Percentiles rank a stretch among this genome's conserved stretches.
phyloP scores from a whole-genome alignment of 2,329 filamentous ascomycete species.

The Davidsoniella virescens region DNA sequence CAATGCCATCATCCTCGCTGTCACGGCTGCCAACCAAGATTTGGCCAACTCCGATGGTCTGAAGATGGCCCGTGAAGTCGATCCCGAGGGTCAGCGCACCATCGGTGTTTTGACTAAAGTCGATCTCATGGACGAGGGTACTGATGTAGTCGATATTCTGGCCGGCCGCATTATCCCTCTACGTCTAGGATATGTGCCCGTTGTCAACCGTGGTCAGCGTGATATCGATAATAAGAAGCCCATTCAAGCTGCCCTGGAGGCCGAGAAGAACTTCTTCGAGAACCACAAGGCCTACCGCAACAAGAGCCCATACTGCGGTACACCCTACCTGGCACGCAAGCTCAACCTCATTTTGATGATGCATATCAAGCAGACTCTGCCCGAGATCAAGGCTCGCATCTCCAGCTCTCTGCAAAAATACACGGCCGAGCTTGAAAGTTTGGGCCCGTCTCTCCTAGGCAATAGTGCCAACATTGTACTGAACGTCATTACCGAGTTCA shows the following conservation, averaged over 20 bases:
- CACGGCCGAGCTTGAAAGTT: constrained; percentile 56
- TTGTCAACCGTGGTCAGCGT: constrained; percentile 92
- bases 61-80: constrained; percentile 90
- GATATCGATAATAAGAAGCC: constrained; percentile 98
- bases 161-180: constrained; percentile 94
- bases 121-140: constrained; percentile 96
- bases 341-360: constrained; percentile 99
- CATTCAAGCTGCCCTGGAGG: constrained; percentile 78
- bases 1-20: constrained; percentile 93
- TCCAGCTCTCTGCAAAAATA: constrained; percentile 91
- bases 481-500: constrained; percentile 98
- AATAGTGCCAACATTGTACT: constrained; percentile 94
- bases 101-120: constrained; percentile 98
- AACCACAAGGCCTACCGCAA: constrained; percentile 97
- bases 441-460: constrained; percentile 88
- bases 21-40: constrained; percentile 94
- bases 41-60: constrained; percentile 96
- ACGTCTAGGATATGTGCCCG: constrained; percentile 85
- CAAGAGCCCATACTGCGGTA: constrained; percentile 97
- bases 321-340: constrained; percentile 89
- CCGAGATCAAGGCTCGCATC: constrained; percentile 95
- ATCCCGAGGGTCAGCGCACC: constrained; percentile 91
- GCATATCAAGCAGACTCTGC: constrained; percentile 99
- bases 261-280: constrained; percentile 94
- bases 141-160: constrained; percentile 95